A percentile compares a stretch with the other conserved stretches of the same genome.
phyloP scores from a whole-genome alignment of 768 basidiomycete species.

The Antrodiella citrinella region DNA sequence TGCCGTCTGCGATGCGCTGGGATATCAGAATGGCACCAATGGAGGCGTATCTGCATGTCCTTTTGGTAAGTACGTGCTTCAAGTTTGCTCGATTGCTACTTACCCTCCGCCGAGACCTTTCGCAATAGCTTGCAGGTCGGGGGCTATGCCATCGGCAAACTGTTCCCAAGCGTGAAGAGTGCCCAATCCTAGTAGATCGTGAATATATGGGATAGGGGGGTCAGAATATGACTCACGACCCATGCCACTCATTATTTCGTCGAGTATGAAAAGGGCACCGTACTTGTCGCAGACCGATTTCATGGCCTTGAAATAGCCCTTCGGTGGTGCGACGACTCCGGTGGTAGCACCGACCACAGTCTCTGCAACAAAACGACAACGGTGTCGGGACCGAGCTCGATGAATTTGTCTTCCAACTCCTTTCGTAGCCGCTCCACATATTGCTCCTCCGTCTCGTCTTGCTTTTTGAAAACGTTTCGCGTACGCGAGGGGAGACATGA shows the following conservation, averaged over 20 bases:
- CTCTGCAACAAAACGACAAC: constrained; percentile 80
- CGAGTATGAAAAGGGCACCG: constrained; percentile 70
- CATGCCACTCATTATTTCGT: constrained; percentile 93
- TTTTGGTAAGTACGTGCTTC: constrained; percentile 3
- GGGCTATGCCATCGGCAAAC: constrained; percentile 66
- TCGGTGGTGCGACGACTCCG: constrained; percentile 68
- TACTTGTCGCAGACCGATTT: constrained; percentile 73
- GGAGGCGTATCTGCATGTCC: constrained; percentile 58
- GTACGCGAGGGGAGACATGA: constrained; percentile 84
- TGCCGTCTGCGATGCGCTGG: constrained; percentile 59
- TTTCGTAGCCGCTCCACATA: constrained; percentile 72
- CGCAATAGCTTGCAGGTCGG: constrained; percentile 84
- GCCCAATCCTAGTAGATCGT: constrained; percentile 59
- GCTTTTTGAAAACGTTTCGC: constrained; percentile 65
- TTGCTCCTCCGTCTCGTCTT: constrained; percentile 67
- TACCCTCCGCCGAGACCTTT: constrained; percentile 89
- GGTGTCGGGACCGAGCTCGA: constrained; percentile 73
- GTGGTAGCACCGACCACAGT: constrained; percentile 85
- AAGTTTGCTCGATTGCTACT: constrained; percentile 14
- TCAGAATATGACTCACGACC: constrained; percentile 48
- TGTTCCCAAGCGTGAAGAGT: constrained; percentile 83
- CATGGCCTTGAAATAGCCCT: constrained; percentile 82
- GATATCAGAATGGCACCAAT: constrained; percentile 80
- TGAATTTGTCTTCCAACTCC: constrained; percentile 81
- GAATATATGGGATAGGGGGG: constrained; percentile 1